Base-by-base conservation (phyloP, 257 asterid genomes). In the Ballota nigra region DNA sequence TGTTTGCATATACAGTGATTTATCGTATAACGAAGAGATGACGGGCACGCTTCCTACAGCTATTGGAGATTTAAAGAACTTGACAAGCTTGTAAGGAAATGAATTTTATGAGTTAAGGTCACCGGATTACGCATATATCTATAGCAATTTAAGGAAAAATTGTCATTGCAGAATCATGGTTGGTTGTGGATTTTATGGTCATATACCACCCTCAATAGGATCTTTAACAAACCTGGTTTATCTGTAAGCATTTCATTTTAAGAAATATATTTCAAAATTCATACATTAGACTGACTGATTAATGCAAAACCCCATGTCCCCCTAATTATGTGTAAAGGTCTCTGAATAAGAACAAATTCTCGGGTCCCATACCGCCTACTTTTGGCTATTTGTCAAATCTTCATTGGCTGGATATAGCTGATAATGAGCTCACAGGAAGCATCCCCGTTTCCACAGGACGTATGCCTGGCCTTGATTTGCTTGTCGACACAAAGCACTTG, bases 401-500 rank as follows among this genome's bases (percentile, higher is more conserved):
- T 56, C 52, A 12, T 77, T 89, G 96, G 99, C 83, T 95, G 72
- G 99, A 95, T 82, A 31, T 95, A 68, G 97, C 98, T 24, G 97
- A 92, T 73, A 95, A 95, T 82, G 75, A 8, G 81, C 89, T 95
- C 63, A 80, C 69, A 10, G 99, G 99, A 41, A 72, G 74, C 24
- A 79, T 95, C 83, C 99, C 99, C 0, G 87, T 95, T 78, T 95
- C 99, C 31, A 66, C 7, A 55, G 88, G 88, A 68, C 82, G 63
- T 73, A 29, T 75, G 13, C 94, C 95, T 47, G 99, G 99, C 20
- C 98, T 95, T 76, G 99, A 95, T 81, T 82, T 78, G 99, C 97
- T 95, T 67, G 47, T 82, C 68, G 19, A 64, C 6, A 29, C 98
- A 4, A 82, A 78, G 36, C 99, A 95, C 86, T 95, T 95, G 99